These are phyloP conservation scores for Leishmania lainsoni DNA, from an alignment of 208 protist genomes.

Conservation along the genomic window DNA sequence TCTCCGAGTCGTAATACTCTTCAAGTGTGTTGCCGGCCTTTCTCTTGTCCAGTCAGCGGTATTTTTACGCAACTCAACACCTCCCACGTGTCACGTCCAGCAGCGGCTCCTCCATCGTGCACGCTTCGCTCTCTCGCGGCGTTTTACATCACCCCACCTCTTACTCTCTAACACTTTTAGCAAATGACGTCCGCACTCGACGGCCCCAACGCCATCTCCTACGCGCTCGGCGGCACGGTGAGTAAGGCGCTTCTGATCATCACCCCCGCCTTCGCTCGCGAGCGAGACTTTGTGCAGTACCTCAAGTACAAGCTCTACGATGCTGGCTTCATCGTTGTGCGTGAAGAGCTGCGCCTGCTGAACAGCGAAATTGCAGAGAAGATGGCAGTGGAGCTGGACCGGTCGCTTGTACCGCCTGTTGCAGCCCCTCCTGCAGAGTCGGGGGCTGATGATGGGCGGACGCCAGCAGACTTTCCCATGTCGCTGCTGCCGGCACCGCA, in stretches of 20 bases:
- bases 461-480: slow-evolving; percentile 26
- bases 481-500: slow-evolving; percentile 25
- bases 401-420: slow-evolving; percentile 11
- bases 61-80: neutral
- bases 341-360: slow-evolving; percentile 76
- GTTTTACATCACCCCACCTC: neutral
- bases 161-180: neutral
- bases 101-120: neutral
- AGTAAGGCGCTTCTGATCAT: slow-evolving; percentile 73
- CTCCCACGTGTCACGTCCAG: neutral
- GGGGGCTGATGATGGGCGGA: neutral
- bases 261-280: slow-evolving; percentile 54
- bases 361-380: slow-evolving; percentile 79
- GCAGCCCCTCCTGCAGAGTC: neutral
- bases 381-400: slow-evolving; percentile 57
- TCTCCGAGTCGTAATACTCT: neutral
- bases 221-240: slow-evolving; percentile 62
- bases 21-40: neutral
- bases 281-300: slow-evolving; percentile 67
- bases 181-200: slow-evolving; percentile 4
- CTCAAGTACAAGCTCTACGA: slow-evolving; percentile 84
- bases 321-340: slow-evolving; percentile 83
- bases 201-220: slow-evolving; percentile 14
- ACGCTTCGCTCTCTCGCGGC: neutral
- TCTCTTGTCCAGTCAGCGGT: neutral